Evolutionary conservation across 805 yeast genomes (phyloP).

Genomic region (Cyberlindnera amylophila): DNA sequence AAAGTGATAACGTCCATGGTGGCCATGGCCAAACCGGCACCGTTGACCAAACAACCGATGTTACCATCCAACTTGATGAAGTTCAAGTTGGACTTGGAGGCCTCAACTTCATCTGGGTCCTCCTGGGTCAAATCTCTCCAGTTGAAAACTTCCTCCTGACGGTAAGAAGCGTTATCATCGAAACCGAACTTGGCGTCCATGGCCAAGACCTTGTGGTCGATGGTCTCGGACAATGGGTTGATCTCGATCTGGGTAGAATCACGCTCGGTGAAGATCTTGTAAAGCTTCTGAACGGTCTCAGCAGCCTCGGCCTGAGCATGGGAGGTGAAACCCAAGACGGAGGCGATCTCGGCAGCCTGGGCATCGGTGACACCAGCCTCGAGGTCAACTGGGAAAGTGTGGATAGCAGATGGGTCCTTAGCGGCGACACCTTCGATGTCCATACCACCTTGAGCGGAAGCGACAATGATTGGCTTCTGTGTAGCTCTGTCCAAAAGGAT

Average conservation of each 20-base stretch:
- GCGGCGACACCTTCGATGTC: slow-evolving; percentile 98
- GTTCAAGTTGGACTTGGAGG: slow-evolving; percentile 85
- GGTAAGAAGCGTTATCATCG: slow-evolving; percentile 93
- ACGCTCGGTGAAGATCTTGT: slow-evolving; percentile 82
- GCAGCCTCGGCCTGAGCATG: slow-evolving; percentile 85
- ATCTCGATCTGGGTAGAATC: slow-evolving; percentile 99
- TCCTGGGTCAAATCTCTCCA: slow-evolving; percentile 99
- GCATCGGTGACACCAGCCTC: slow-evolving; percentile 75
- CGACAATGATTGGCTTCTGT: slow-evolving; percentile 89
- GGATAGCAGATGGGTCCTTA: slow-evolving; percentile 85
- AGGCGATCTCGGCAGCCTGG: slow-evolving; percentile 73
- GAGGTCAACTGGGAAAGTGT: slow-evolving; percentile 77
- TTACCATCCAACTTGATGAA: slow-evolving; percentile 97
- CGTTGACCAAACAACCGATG: slow-evolving; percentile 98
- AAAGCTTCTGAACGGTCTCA: slow-evolving; percentile 77
- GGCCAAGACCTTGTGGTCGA: slow-evolving; percentile 85
- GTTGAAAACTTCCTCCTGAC: slow-evolving; percentile 90
- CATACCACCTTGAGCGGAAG: slow-evolving; percentile 99
- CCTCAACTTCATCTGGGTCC: slow-evolving; percentile 95
- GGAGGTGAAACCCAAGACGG: slow-evolving; percentile 73
- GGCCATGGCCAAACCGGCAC: slow-evolving; percentile 99
- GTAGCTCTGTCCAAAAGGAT: slow-evolving; percentile 91
- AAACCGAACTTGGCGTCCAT: slow-evolving; percentile 99
- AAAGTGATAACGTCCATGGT: slow-evolving; percentile 99
- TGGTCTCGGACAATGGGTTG: slow-evolving; percentile 94